These are phyloP conservation scores for Flaveria trinervia DNA, from an alignment of 129 eudicot species.

Conservation along the genomic window DNA sequence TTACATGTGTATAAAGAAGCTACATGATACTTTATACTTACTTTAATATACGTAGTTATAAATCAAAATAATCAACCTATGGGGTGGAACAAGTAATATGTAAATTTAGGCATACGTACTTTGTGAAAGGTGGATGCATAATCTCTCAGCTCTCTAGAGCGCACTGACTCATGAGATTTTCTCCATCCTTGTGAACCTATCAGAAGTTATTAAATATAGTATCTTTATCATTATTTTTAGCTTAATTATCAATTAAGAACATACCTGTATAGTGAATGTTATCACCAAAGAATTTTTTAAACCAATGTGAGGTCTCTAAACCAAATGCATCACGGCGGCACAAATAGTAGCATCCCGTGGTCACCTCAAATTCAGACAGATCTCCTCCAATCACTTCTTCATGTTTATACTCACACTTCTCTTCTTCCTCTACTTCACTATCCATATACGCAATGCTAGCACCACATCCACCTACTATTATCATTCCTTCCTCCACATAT, in stretches of 20 bases:
- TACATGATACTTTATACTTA: too few relatives aligned
- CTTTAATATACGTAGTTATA: too few relatives aligned
- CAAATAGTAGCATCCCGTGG: neutral
- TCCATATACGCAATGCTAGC: constrained; percentile 21
- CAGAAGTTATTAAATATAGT: neutral
- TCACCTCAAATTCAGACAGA: constrained; percentile 2
- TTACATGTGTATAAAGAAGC: neutral
- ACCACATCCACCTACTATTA: neutral
- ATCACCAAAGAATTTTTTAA: neutral
- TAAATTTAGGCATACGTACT: neutral
- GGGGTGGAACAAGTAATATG: neutral
- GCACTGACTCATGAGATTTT: neutral
- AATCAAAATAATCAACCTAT: neutral
- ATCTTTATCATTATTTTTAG: neutral
- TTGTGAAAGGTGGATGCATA: neutral
- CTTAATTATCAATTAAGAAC: neutral
- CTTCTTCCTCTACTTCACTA: neutral
- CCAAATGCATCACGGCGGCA: neutral
- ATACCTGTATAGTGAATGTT: neutral
- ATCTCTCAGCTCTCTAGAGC: neutral
- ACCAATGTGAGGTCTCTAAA: neutral
- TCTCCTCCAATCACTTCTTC: constrained; percentile 11
- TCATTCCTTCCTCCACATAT: neutral
- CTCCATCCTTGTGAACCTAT: constrained; percentile 40
- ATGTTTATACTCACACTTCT: neutral